Evolutionary conservation across 140 eudicot genomes (phyloP).

Genomic region (Erigeron philadelphicus): DNA sequence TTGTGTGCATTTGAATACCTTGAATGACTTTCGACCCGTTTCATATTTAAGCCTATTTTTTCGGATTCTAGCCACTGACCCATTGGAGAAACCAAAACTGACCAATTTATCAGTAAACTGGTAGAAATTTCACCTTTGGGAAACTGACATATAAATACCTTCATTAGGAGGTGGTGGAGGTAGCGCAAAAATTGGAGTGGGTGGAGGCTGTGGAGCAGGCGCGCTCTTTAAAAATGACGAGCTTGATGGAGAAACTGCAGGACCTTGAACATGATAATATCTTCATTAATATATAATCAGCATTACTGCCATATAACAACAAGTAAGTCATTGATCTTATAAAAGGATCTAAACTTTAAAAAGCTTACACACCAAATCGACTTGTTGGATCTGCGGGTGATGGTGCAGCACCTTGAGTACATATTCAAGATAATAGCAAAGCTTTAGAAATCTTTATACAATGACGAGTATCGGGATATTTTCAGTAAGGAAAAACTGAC

Average conservation of each 20-base stretch:
- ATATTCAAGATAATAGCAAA: conserved; percentile 26
- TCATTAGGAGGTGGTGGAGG: conserved; percentile 91
- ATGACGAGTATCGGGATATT: conserved; percentile 3
- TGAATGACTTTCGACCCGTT: no score
- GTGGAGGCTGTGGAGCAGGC: conserved; percentile 49
- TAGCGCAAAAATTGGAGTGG: conserved; percentile 45
- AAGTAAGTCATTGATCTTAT: conserved; percentile 1
- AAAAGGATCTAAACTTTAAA: conserved; percentile 9
- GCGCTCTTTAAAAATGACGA: conserved; percentile 27
- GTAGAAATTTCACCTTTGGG: not conserved
- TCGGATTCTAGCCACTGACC: not conserved
- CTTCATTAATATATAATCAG: conserved; percentile 2
- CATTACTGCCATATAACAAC: not conserved
- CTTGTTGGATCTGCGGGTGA: conserved; percentile 42
- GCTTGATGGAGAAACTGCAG: conserved; percentile 50
- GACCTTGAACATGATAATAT: conserved; percentile 27
- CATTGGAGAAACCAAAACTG: no score
- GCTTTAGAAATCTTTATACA: conserved; percentile 1
- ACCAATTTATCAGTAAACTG: no score
- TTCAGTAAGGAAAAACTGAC: conserved; percentile 36
- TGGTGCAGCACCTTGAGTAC: conserved; percentile 49
- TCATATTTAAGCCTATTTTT: not conserved
- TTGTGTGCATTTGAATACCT: no score
- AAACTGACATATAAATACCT: conserved; percentile 36
- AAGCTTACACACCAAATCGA: conserved; percentile 39